These are phyloP conservation scores for Pyrenochaeta sp. DNA, from an alignment of 2,329 filamentous ascomycete genomes.

Conservation along the genomic window DNA sequence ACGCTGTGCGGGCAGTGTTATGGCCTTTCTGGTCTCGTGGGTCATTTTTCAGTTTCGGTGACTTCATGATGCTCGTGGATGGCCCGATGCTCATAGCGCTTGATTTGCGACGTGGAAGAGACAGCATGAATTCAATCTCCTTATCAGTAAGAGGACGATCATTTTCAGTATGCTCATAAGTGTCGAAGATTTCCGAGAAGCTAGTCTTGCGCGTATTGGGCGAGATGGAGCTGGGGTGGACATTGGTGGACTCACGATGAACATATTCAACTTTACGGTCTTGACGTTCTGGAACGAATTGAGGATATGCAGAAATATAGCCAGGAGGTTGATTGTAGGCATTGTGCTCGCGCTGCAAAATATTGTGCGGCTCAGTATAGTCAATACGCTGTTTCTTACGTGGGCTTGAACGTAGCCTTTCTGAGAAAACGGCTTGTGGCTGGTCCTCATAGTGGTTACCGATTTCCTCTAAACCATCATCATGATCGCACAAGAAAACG, in stretches of 20 bases:
- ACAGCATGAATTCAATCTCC: background rate
- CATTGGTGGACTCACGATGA: background rate
- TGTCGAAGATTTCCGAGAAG: background rate
- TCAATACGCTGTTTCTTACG: conserved; percentile 22
- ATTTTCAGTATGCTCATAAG: background rate
- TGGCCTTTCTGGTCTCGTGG: background rate
- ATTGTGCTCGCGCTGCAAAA: background rate
- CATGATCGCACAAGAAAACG: background rate
- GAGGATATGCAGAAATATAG: background rate
- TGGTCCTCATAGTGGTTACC: background rate
- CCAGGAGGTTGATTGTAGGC: background rate
- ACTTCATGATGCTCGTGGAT: conserved; percentile 4
- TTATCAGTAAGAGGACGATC: background rate
- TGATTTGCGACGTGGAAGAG: conserved; percentile 10
- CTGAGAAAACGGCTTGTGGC: background rate
- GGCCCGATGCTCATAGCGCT: conserved; percentile 15
- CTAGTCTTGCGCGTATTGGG: conserved; percentile 6
- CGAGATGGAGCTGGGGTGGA: background rate
- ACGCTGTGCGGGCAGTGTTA: conserved; percentile 9
- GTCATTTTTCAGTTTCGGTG: background rate
- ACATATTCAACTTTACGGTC: background rate
- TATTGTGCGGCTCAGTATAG: conserved; percentile 11
- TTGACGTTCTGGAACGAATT: background rate
- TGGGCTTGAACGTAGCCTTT: conserved; percentile 4
- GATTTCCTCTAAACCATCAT: conserved; percentile 3